phyloP scores from a whole-genome alignment of 768 basidiomycete species.

The Phylloporus rhodoxanthus region DNA sequence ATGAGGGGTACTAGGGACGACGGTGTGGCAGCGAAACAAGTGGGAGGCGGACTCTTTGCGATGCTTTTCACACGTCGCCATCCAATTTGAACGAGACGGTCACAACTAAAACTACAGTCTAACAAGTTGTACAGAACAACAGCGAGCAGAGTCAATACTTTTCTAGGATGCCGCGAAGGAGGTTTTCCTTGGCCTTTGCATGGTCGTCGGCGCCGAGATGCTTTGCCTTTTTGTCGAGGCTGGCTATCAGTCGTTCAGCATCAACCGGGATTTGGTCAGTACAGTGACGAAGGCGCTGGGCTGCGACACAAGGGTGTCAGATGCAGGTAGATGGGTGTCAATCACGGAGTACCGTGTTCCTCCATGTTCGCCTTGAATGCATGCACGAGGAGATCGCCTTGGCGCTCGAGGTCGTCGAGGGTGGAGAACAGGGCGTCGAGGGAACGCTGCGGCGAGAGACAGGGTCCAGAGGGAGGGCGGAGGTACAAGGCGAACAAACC shows the following conservation, averaged over 20 bases:
- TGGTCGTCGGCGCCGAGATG: conserved; percentile 30
- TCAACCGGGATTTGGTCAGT: conserved; percentile 44
- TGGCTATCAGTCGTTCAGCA: conserved; percentile 46
- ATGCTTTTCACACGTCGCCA: conserved; percentile 23
- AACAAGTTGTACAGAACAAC: neutral
- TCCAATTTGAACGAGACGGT: neutral
- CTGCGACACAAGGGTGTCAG: conserved; percentile 28
- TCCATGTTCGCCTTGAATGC: conserved; percentile 41
- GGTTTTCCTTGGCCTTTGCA: conserved; percentile 31
- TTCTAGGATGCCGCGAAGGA: conserved; percentile 31
- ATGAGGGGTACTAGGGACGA: conserved; percentile 2
- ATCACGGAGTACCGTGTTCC: conserved; percentile 39
- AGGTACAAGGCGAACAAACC: conserved; percentile 31
- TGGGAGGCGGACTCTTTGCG: conserved; percentile 1
- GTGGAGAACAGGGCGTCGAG: conserved; percentile 38
- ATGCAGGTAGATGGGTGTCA: neutral
- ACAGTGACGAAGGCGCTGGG: conserved; percentile 37
- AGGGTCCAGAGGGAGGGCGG: conserved; percentile 10
- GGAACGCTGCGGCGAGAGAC: conserved; percentile 32
- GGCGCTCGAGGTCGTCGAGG: conserved; percentile 44
- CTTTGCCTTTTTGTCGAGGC: conserved; percentile 51
- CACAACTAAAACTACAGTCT: conserved; percentile 7
- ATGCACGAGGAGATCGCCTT: conserved; percentile 47
- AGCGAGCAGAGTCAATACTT: conserved; percentile 19
- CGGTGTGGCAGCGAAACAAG: conserved; percentile 12